Conservation (phyloP, 495 filamentous ascomycete genomes). For the Xylaria palmicola region DNA sequence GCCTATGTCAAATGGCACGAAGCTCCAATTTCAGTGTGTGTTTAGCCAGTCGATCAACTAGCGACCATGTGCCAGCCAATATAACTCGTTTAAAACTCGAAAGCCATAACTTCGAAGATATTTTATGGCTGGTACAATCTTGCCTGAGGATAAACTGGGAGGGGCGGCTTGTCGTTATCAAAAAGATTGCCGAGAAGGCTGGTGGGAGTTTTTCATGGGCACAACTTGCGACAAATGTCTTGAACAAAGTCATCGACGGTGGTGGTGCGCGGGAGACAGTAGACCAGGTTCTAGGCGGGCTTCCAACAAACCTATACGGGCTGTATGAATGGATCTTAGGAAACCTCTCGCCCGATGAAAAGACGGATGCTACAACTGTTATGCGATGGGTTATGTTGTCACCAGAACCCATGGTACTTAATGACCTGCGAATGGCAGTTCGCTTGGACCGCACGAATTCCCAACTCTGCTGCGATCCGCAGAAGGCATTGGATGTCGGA, state of each 20-base stretch:
- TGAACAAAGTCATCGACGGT: constrained; percentile 38
- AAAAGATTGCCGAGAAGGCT: constrained; percentile 30
- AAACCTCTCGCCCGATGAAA: constrained; percentile 33
- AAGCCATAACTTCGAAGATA: constrained; percentile 35
- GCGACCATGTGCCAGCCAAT: constrained; percentile 24
- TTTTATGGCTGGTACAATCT: constrained; percentile 35
- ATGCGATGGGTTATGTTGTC: constrained; percentile 42
- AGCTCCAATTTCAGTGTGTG: constrained; percentile 42
- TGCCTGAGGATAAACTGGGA: constrained; percentile 37
- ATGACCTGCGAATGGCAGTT: constrained; percentile 36
- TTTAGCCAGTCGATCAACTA: constrained; percentile 22
- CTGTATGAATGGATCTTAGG: constrained; percentile 41
- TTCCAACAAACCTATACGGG: constrained; percentile 34
- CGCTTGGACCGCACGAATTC: constrained; percentile 26
- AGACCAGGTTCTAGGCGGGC: constrained; percentile 33
- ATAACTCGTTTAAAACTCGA: constrained; percentile 33
- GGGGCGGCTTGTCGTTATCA: constrained; percentile 26
- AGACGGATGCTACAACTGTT: constrained; percentile 32
- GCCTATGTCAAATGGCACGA: constrained; percentile 31
- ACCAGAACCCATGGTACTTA: constrained; percentile 36
- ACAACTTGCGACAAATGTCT: constrained; percentile 38
- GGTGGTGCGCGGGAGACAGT: constrained; percentile 36
- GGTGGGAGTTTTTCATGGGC: constrained; percentile 39
- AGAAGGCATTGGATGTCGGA: constrained; percentile 30
- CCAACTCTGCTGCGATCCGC: constrained; percentile 20